Conservation (phyloP, 768 basidiomycete species). For the Gelatoporia subvermispora region DNA sequence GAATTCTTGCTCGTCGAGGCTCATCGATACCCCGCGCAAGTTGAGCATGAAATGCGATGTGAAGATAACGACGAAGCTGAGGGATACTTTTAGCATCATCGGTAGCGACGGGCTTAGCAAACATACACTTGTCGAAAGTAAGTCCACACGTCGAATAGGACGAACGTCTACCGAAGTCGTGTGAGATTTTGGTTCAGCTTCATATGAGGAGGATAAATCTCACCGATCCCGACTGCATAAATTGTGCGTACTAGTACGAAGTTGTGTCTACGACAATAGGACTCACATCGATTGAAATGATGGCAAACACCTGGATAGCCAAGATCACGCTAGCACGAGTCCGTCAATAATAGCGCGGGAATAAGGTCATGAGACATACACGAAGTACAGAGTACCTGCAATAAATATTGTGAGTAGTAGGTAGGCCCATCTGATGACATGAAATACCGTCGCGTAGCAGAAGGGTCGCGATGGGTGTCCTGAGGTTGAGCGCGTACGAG, state of each 20-base stretch:
- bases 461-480: slow-evolving; percentile 8
- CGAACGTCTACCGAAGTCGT: slow-evolving; percentile 1
- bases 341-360: neutral
- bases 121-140: slow-evolving; percentile 13
- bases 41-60: slow-evolving; percentile 13
- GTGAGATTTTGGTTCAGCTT: neutral
- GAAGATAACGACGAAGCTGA: slow-evolving; percentile 13
- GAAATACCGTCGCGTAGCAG: slow-evolving; percentile 10
- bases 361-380: slow-evolving; percentile 1
- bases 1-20: neutral
- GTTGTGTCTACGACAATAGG: too few relatives aligned
- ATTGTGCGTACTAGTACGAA: neutral
- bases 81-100: neutral
- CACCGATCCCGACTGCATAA: slow-evolving; percentile 3
- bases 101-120: neutral
- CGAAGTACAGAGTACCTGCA: slow-evolving; percentile 8
- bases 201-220: neutral
- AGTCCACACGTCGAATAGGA: slow-evolving; percentile 10
- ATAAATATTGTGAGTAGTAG: neutral
- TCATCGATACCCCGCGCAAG: slow-evolving; percentile 6
- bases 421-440: too few relatives aligned
- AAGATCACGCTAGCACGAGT: slow-evolving; percentile 1
- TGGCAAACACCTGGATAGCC: slow-evolving; percentile 6
- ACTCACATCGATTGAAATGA: slow-evolving; percentile 7
- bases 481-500: slow-evolving; percentile 8